These are phyloP conservation scores for Proteromonas lacertae DNA, from an alignment of 352 stramenopile species.

Conservation along the genomic window DNA sequence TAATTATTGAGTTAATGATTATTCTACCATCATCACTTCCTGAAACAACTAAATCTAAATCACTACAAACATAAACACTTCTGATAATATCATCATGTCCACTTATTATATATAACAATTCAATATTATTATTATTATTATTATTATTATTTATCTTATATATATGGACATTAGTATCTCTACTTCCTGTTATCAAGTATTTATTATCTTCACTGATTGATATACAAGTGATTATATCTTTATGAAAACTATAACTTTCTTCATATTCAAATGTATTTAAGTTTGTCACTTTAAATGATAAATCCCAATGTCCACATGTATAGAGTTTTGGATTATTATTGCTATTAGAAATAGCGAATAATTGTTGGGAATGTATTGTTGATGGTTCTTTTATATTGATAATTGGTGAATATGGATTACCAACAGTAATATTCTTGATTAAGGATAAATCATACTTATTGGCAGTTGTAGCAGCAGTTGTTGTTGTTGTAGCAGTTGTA, in stretches of 20 bases:
- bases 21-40: constrained; percentile 20
- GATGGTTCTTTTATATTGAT: too few species aligned
- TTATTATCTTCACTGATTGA: background rate
- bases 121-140: background rate
- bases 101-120: constrained; percentile 1
- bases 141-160: constrained; percentile 1
- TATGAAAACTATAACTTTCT: background rate
- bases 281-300: background rate
- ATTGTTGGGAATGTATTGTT: too few species aligned
- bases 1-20: constrained; percentile 24
- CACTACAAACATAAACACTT: constrained; percentile 2
- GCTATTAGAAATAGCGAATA: background rate
- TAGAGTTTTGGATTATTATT: constrained; percentile 15
- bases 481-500: too few species aligned
- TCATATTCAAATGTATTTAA: background rate
- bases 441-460: too few species aligned
- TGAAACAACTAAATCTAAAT: constrained; percentile 24
- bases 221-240: constrained; percentile 4
- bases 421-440: too few species aligned
- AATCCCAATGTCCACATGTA: constrained; percentile 5
- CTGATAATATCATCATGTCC: constrained; percentile 5
- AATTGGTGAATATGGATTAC: too few species aligned
- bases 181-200: constrained; percentile 1
- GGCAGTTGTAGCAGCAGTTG: too few species aligned
- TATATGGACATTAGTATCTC: constrained; percentile 1